Evolutionary conservation across 1,284 basidiomycete species (phyloP), one percentile per base, ranked within the genome.

Genomic region (Sporisorium graminicola): DNA sequence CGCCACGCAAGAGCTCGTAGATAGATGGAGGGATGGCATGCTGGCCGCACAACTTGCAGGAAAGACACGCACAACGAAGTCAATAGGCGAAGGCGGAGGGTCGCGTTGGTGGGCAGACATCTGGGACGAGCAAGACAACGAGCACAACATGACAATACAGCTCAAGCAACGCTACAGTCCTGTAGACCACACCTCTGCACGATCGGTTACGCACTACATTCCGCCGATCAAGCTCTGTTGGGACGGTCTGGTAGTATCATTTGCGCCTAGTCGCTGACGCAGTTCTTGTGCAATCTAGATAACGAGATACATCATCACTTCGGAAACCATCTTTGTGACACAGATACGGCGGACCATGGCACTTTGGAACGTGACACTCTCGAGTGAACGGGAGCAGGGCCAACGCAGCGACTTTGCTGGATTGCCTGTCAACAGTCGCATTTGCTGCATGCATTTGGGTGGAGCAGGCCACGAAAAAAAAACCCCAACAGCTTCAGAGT

Each of bases 71-170:
- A 31, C 2, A 47, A 27, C 20, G 10, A 35, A 20, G 12, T 29
- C 33, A 22, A 22, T 20, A n/a, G 78, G 78, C 2, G 77, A 80
- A 58, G 78, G 76, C 3, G 71, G 70, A 6, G 73, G 71, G 1
- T 18, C 37, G 3, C 46, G 59, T 13, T 82, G 80, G 80, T 83
- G 82, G 82, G 22, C 63, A 2, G 46, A 58, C 10, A 60, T 76
- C 14, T 83, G 82, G 82, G 74, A 82, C 42, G 78, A 78, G 46
- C 37, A 40, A 12, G 67, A 57, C 16, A 78, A 73, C 58, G 81
- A 82, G 53, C 20, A 27, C 29, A 35, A 51, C 40, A 55, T 70
- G 56, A 74, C 65, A 16, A 50, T 78, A 14, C 26, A 43, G 10
- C 37, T 73, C 18, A 62, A 58, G 26, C 14, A 63, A 7, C 10